Base-by-base conservation (phyloP, 768 basidiomycete genomes). In the Infundibulicybe gibba region DNA sequence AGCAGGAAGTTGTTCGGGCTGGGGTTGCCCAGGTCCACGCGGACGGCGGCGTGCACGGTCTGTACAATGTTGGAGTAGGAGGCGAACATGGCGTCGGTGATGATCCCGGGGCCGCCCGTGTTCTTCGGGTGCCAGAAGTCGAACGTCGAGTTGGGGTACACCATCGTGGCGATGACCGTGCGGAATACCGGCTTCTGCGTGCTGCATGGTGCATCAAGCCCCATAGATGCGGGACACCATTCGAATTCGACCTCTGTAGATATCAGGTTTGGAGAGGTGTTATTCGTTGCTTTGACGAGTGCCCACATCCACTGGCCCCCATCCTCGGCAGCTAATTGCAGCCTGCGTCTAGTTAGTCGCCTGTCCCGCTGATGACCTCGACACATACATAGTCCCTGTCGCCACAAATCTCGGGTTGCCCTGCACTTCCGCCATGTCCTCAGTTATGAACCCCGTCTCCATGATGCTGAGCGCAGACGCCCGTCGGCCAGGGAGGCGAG, bases 1-100 rank as follows among this genome's bases (percentile, higher is more conserved):
- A 59, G 49, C 10, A 64, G 44, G 48, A 64, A 60, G 48, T 64
- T 64, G 45, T 62, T 62, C 0, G 56, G 48, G n/a, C 54, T 55
- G 15, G 50, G 53, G 35, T 60, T 62, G 3, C 63, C 63, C 2
- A 64, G 47, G 32, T 62, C 63, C 13, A 64, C 44, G 33, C 60
- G 55, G n/a, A 60, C 43, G 11, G 54, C 49, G n/a, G 63, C 61
- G 42, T 59, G 52, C 6, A 57, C 41, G 14, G 42, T 19, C 43
- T 64, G 61, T 4, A 64, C 35, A 10, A 57, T 15, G 41, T 62
- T 64, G n/a, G 47, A 35, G 11, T 60, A 25, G 6, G 59, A 49
- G 17, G 17, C 38, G 14, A 37, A 35, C 2, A 47, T 48, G 32
- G 3, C 25, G 25, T 25, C 25, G 25, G 25, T 25, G 4, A 25